Evolutionary conservation across 164 flowering plant species (phyloP), one percentile per base, ranked within the genome.

Genomic region (Magnolia changhungtana): DNA sequence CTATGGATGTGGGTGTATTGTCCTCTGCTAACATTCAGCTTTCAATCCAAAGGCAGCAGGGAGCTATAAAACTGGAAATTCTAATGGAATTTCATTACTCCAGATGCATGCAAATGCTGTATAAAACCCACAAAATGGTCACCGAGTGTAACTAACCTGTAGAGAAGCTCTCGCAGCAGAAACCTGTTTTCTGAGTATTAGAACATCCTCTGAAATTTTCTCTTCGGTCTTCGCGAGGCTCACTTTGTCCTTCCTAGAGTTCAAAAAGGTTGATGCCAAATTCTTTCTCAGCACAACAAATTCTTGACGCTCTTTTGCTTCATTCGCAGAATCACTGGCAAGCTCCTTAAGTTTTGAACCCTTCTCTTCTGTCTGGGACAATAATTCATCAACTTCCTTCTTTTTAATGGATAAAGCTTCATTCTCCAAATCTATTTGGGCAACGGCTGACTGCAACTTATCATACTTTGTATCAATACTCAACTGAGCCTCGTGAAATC

Each of bases 171-270:
- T 88, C 66, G 88, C 85, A 51, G 84, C 82, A 73, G 93, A 86
- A 69, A 85, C 83, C 45, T 87, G 87, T 75, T 80, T 86, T 75
- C 83, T 87, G 71, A 88, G 90, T 58, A 67, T 70, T 73, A 83
- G 85, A 58, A 89, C 84, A 27, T 89, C 90, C 80, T 83, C 84
- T 45, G 82, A 77, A 74, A 90, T 86, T 77, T 86, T 84, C 78
- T 89, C 90, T 79, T 89, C 97, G 58, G 83, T 80, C 81, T 86
- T 85, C n/a, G 83, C 86, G 66, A 92, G 88, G 80, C 82, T 86
- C 74, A 82, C 73, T 82, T 86, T 92, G 64, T 88, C 87, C 72
- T 89, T 88, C 78, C 82, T 84, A 24, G 84, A 84, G 78, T 82
- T 86, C 80, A 86, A 75, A 75, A 88, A 77, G 29, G 87, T 86